phyloP scores from a whole-genome alignment of 140 eudicot species.

The Stevia rebaudiana region DNA sequence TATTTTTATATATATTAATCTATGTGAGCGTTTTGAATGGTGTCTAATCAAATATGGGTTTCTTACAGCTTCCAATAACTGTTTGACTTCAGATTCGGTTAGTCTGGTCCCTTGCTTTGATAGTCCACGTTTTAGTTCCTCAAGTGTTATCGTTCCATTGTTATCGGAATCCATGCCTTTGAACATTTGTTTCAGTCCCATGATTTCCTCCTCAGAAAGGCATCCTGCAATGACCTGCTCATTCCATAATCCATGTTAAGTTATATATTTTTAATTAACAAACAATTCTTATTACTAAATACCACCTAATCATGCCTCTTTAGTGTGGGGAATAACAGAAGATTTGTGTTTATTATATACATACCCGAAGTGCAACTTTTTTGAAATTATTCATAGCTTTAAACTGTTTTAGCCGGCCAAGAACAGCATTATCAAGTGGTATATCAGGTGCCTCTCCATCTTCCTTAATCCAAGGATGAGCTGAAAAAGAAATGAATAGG shows the following conservation, averaged over 20 bases:
- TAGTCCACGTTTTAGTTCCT: constrained; percentile 81
- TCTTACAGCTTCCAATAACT: constrained; percentile 95
- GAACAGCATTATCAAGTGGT: constrained; percentile 92
- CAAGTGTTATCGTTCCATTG: constrained; percentile 93
- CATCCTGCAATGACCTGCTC: constrained; percentile 94
- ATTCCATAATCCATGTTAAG: constrained; percentile 3
- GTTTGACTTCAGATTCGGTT: constrained; percentile 80
- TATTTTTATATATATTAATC: not conserved
- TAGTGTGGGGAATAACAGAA: too few relatives aligned
- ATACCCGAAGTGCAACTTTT: constrained; percentile 95
- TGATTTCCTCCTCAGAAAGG: constrained; percentile 95
- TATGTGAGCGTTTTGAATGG: not conserved
- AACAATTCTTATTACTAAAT: not conserved
- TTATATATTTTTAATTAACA: too few relatives aligned
- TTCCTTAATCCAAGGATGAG: constrained; percentile 96
- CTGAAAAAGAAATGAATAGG: constrained; percentile 27
- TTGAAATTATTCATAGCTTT: constrained; percentile 92
- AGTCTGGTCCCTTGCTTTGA: constrained; percentile 82
- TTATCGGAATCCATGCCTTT: constrained; percentile 90
- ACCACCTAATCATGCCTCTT: too few relatives aligned
- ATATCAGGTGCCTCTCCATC: constrained; percentile 98
- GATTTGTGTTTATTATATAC: too few relatives aligned
- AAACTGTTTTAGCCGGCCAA: constrained; percentile 85
- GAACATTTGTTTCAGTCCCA: constrained; percentile 92
- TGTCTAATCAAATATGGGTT: not conserved